These are phyloP conservation scores for Quercus cerris DNA, from an alignment of 306 rosid genomes.

Conservation along the genomic window DNA sequence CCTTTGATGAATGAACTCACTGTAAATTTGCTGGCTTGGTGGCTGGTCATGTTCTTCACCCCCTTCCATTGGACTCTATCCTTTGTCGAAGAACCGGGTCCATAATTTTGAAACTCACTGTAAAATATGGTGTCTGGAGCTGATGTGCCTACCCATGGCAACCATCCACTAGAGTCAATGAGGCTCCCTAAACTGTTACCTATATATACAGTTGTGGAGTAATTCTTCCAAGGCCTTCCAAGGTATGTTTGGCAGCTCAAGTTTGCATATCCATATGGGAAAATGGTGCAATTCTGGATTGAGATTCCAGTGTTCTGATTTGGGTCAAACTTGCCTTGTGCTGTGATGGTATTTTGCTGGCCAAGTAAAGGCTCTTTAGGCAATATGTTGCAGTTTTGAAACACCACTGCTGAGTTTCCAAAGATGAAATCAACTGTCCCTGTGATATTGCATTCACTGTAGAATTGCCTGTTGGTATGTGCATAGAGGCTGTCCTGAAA, in stretches of 20 bases:
- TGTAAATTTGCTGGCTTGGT: slow-evolving; percentile 44
- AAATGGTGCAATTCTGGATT: slow-evolving; percentile 51
- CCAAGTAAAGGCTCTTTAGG: slow-evolving; percentile 54
- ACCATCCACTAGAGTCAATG: slow-evolving; percentile 58
- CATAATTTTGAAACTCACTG: slow-evolving; percentile 59
- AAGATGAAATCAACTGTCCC: slow-evolving; percentile 86
- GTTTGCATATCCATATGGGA: slow-evolving; percentile 50
- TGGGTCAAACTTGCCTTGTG: slow-evolving; percentile 80
- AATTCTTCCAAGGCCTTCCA: slow-evolving; percentile 90
- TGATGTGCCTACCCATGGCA: slow-evolving; percentile 68
- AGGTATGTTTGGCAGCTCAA: slow-evolving; percentile 57
- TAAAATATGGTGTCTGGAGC: slow-evolving; percentile 75
- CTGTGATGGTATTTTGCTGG: slow-evolving; percentile 74
- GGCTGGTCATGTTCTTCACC: slow-evolving; percentile 33
- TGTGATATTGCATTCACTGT: slow-evolving; percentile 55
- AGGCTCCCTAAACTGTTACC: slow-evolving; percentile 37
- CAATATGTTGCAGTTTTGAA: slow-evolving; percentile 60
- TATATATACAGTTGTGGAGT: slow-evolving; percentile 70
- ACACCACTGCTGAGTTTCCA: slow-evolving; percentile 61
- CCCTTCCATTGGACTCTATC: slow-evolving; percentile 78
- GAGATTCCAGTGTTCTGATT: slow-evolving; percentile 75
- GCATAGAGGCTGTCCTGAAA: slow-evolving; percentile 72
- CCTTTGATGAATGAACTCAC: slow-evolving; percentile 57
- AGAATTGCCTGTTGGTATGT: slow-evolving; percentile 60
- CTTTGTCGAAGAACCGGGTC: slow-evolving; percentile 59